These are phyloP conservation scores for Pisolithus orientalis DNA, from an alignment of 768 basidiomycete genomes.

Conservation along the genomic window DNA sequence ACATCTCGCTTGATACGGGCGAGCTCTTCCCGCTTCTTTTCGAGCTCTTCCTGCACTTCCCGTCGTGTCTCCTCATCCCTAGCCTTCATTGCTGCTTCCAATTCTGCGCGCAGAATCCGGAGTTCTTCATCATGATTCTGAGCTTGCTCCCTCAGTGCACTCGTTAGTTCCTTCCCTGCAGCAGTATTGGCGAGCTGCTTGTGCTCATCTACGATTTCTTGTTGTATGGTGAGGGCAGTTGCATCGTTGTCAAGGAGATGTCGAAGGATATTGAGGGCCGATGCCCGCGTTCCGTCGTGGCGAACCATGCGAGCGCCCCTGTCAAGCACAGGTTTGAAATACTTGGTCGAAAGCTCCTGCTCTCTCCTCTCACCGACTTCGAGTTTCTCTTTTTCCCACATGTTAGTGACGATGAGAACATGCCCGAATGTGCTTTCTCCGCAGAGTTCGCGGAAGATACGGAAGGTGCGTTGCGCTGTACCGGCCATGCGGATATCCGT, in stretches of 20 bases:
- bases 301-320: slow-evolving; percentile 43
- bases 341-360: slow-evolving; percentile 37
- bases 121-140: slow-evolving; percentile 42
- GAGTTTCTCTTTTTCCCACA: slow-evolving; percentile 41
- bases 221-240: slow-evolving; percentile 44
- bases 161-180: slow-evolving; percentile 48
- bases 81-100: slow-evolving; percentile 36
- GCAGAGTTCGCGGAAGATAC: slow-evolving; percentile 49
- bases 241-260: slow-evolving; percentile 36
- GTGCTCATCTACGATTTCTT: slow-evolving; percentile 46
- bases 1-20: slow-evolving; percentile 35
- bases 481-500: slow-evolving; percentile 45
- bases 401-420: slow-evolving; percentile 48
- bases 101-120: slow-evolving; percentile 37
- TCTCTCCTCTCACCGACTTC: slow-evolving; percentile 38
- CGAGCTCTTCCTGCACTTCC: slow-evolving; percentile 40
- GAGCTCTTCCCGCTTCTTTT: slow-evolving; percentile 38
- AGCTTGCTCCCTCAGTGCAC: slow-evolving; percentile 43
- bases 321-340: slow-evolving; percentile 47
- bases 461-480: slow-evolving; percentile 43
- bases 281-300: slow-evolving; percentile 34
- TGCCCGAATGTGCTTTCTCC: slow-evolving; percentile 44
- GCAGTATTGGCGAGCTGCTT: slow-evolving; percentile 44
- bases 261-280: slow-evolving; percentile 37
- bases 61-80: slow-evolving; percentile 41